A percentile compares a stretch with the other conserved stretches of the same genome.
phyloP scores from a whole-genome alignment of 2,329 filamentous ascomycete species.

The Microcyclospora tardicrescens region DNA sequence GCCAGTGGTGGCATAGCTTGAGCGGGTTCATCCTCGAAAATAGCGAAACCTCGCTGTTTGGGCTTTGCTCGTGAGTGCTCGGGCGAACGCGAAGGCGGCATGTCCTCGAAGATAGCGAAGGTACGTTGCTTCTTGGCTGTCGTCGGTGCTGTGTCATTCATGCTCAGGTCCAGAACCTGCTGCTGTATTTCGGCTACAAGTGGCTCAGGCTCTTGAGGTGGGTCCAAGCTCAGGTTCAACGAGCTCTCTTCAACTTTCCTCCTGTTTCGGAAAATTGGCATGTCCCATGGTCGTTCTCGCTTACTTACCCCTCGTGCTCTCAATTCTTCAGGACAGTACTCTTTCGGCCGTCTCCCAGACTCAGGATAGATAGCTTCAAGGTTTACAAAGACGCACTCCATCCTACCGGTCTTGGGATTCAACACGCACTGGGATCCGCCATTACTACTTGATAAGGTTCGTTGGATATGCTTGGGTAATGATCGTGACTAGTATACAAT shows the following conservation, averaged over 20 bases:
- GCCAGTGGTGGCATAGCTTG: constrained; percentile 5
- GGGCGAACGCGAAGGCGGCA: too few species aligned
- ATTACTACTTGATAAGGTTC: constrained; percentile 15
- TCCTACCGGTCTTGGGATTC: constrained; percentile 70
- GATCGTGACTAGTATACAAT: constrained; percentile 32
- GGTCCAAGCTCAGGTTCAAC: constrained; percentile 4
- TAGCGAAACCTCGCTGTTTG: constrained; percentile 21
- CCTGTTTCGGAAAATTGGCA: not conserved
- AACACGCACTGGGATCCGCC: constrained; percentile 62
- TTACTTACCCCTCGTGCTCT: constrained; percentile 43
- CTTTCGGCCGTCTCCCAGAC: constrained; percentile 47
- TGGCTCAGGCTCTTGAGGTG: not conserved
- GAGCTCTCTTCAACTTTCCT: too few species aligned
- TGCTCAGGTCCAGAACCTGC: not conserved
- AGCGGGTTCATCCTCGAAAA: constrained; percentile 19
- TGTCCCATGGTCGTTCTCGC: constrained; percentile 49
- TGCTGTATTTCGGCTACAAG: not conserved
- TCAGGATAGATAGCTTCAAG: constrained; percentile 76
- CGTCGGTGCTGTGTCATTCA: not conserved
- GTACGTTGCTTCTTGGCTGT: constrained; percentile 5
- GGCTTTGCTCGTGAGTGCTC: constrained; percentile 4
- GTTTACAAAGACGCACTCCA: constrained; percentile 78
- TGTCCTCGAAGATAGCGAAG: not conserved
- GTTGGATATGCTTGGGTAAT: constrained; percentile 6
- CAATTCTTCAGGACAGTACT: constrained; percentile 85